Base-by-base conservation (phyloP, 768 basidiomycete species). In the Russula sp. region DNA sequence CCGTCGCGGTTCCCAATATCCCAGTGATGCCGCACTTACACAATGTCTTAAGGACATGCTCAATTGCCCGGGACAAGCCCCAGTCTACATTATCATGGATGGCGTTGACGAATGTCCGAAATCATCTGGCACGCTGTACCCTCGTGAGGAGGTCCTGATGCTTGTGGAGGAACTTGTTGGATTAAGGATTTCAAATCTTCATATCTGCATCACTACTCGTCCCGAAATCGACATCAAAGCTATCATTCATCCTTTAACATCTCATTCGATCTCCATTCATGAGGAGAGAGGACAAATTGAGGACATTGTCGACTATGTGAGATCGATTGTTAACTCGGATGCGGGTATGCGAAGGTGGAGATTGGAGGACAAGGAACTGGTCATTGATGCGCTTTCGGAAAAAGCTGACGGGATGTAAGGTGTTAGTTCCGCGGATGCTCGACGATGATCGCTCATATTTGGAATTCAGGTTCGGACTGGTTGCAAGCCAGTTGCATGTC, bases 71-170 rank as follows among this genome's bases (percentile, higher is more conserved):
- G 56, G 35, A 27, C 34, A 48, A 22, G 14, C 10, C 0, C 56
- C 56, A 5, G 3, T 37, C 8, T 57, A 48, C 4, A 35, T 57
- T 14, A 57, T 57, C 9, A 22, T 57, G 2, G 56, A 57, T 37
- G 56, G 32, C 3, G 4, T 57, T 13, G 45, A 57, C 7, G 56
- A 57, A 57, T 57, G 45, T 35, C 56, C 56, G 9, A 57, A 48
- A 18, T 47, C n/a, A 13, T 27, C 14, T 18, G 45, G n/a, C 20
- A 22, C 27, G 56, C 20, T 45, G 1, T 35, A 45, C 14, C 47
- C 56, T 8, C 56, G 56, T 48, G 45, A 37, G 6, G 32, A 57
- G 39, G 35, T 57, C 20, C 34, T 57, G 8, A 35, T 13, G 27
- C 11, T 57, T 37, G 13, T 48, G 20, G 47, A 49, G 14, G 56